Percentiles rank a stretch among this genome's conserved stretches.
Evolutionary conservation across 139 green algal species (phyloP).

Genomic region (Edaphochlamys debaryana): DNA sequence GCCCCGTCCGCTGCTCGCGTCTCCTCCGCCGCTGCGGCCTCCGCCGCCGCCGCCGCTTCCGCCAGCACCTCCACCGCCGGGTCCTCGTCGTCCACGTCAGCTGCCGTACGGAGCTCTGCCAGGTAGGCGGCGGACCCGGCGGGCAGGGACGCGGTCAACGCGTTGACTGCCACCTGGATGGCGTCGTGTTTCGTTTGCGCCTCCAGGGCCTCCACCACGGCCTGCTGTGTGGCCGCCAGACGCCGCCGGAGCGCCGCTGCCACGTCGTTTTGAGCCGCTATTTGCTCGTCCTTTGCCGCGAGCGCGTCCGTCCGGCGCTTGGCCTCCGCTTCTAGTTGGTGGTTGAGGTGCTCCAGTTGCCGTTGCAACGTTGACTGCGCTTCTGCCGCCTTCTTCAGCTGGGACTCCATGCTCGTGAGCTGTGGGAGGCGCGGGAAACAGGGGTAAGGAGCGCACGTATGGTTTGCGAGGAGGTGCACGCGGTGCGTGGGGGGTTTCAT

Average conservation of each 20-base stretch:
- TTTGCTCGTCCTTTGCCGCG: conserved; percentile 4
- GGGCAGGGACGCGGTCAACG: conserved; percentile 27
- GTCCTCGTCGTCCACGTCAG: conserved; percentile 26
- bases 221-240: conserved; percentile 25
- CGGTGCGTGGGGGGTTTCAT: no score
- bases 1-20: neutral
- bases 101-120: no score
- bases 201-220: conserved; percentile 38
- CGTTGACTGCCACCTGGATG: conserved; percentile 14
- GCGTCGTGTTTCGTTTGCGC: conserved; percentile 46
- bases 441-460: no score
- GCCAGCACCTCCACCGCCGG: conserved; percentile 6
- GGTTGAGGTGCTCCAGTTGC: conserved; percentile 9
- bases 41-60: neutral
- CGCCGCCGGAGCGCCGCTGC: conserved; percentile 29
- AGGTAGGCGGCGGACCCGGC: no score
- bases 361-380: conserved; percentile 1
- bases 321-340: conserved; percentile 20
- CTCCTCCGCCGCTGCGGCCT: neutral
- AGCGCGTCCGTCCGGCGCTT: conserved; percentile 3
- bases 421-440: no score
- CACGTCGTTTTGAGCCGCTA: conserved; percentile 20
- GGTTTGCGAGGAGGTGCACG: no score
- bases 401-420: conserved; percentile 17
- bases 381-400: conserved; percentile 19